These are phyloP conservation scores for Aspergillus eucalypticola DNA, from an alignment of 2,329 filamentous ascomycete genomes.

Conservation along the genomic window DNA sequence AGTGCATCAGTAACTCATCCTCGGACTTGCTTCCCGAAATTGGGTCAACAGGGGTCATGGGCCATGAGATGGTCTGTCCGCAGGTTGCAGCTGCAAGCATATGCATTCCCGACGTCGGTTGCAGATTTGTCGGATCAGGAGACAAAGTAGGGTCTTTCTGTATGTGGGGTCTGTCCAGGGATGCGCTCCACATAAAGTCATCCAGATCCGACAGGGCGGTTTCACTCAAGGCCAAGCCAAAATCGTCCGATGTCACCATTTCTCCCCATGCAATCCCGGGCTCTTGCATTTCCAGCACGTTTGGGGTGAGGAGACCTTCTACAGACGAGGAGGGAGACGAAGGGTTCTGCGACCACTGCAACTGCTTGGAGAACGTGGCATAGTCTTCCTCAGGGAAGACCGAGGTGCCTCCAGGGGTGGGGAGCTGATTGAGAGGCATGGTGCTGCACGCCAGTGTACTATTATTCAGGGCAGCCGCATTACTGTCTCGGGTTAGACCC, in stretches of 20 bases:
- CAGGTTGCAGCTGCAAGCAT: neutral
- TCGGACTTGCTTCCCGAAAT: neutral
- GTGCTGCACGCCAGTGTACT: neutral
- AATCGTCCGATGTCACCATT: neutral
- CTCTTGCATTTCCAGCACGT: neutral
- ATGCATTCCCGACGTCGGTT: neutral
- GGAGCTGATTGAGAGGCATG: neutral
- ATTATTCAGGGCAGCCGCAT: neutral
- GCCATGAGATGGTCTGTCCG: neutral
- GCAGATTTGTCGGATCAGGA: neutral
- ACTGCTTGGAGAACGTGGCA: neutral
- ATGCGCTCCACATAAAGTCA: neutral
- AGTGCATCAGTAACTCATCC: conserved; percentile 6
- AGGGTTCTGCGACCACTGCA: neutral
- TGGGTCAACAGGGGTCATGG: neutral
- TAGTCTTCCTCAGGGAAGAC: neutral
- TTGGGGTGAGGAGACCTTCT: neutral
- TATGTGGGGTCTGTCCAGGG: neutral
- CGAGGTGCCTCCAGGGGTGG: neutral
- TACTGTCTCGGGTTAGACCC: neutral
- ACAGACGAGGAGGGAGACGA: neutral
- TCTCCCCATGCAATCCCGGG: neutral
- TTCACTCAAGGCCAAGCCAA: neutral
- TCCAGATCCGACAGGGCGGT: neutral
- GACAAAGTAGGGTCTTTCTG: neutral